Evolutionary conservation across 495 filamentous ascomycete species (phyloP).

Genomic region (Hypoxylon lienhwacheense): DNA sequence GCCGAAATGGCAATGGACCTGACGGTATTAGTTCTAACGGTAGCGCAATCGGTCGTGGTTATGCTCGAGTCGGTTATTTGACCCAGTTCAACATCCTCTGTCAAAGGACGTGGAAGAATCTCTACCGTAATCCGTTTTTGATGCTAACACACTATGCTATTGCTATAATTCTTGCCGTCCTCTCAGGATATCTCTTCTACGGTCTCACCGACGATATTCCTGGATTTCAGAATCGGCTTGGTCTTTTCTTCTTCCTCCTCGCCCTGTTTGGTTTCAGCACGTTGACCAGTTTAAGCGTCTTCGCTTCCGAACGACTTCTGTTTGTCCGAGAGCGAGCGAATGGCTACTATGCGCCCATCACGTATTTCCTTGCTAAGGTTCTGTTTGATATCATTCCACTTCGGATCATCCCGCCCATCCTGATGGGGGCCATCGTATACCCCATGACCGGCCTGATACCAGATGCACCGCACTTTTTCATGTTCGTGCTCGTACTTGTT

Average conservation of each 20-base stretch:
- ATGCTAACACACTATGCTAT: conserved; percentile 99
- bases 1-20: conserved; percentile 61
- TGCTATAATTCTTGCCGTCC: conserved; percentile 87
- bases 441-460: conserved; percentile 96
- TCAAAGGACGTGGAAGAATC: conserved; percentile 90
- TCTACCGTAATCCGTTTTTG: conserved; percentile 96
- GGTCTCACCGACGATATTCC: conserved; percentile 93
- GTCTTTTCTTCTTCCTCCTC: conserved; percentile 96
- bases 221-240: conserved; percentile 98
- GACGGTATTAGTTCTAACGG: conserved; percentile 47
- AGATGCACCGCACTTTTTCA: conserved; percentile 80
- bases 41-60: conserved; percentile 69
- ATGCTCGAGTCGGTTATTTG: conserved; percentile 73
- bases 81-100: conserved; percentile 90
- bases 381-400: conserved; percentile 94
- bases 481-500: conserved; percentile 87
- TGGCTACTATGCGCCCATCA: conserved; percentile 94
- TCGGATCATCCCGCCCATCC: conserved; percentile 89
- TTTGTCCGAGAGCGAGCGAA: conserved; percentile 96
- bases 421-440: conserved; percentile 96
- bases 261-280: conserved; percentile 97
- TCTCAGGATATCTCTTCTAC: conserved; percentile 95
- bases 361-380: conserved; percentile 95
- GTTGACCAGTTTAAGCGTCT: conserved; percentile 88
- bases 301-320: conserved; percentile 85